A percentile compares a stretch with the other conserved stretches of the same genome.
Evolutionary conservation across 163 green algal species (phyloP).

Genomic region (Prototheca wickerhamii): DNA sequence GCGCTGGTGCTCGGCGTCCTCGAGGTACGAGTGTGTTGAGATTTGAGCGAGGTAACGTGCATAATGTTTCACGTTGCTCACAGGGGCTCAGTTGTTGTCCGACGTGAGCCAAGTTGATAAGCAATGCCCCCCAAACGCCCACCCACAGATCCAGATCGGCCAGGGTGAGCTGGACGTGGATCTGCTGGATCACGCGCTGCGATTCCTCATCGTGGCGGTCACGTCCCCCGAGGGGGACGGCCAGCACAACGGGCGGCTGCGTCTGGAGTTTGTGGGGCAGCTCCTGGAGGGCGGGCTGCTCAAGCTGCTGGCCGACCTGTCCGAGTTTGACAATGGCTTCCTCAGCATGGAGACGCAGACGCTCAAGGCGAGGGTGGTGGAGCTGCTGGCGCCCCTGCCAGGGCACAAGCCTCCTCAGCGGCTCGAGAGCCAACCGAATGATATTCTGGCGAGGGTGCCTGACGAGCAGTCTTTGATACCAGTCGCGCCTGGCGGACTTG

Average conservation of each 20-base stretch:
- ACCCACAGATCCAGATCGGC: not conserved
- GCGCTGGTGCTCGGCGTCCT: too few relatives aligned
- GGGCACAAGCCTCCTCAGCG: not conserved
- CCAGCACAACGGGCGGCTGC: not conserved
- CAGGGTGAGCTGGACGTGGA: not conserved
- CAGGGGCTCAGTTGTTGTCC: too few relatives aligned
- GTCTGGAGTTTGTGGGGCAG: not conserved
- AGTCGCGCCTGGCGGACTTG: too few relatives aligned
- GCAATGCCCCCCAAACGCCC: too few relatives aligned
- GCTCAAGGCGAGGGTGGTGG: not conserved
- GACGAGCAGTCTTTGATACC: too few relatives aligned
- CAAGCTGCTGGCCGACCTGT: slow-evolving; percentile 16
- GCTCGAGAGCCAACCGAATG: not conserved
- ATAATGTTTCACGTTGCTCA: too few relatives aligned
- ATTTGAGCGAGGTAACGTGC: too few relatives aligned
- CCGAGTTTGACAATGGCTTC: slow-evolving; percentile 2
- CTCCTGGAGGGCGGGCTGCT: slow-evolving; percentile 15
- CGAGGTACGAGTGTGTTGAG: too few relatives aligned
- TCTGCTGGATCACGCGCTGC: not conserved
- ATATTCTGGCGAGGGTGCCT: too few relatives aligned
- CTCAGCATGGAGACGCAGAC: not conserved
- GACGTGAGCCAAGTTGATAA: too few relatives aligned
- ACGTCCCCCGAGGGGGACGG: not conserved
- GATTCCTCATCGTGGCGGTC: not conserved
- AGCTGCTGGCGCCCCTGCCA: not conserved